Evolutionary conservation across 2,329 filamentous ascomycete genomes (phyloP), one percentile per base, ranked within the genome.

Genomic region (Proliferodiscus dingleyae): DNA sequence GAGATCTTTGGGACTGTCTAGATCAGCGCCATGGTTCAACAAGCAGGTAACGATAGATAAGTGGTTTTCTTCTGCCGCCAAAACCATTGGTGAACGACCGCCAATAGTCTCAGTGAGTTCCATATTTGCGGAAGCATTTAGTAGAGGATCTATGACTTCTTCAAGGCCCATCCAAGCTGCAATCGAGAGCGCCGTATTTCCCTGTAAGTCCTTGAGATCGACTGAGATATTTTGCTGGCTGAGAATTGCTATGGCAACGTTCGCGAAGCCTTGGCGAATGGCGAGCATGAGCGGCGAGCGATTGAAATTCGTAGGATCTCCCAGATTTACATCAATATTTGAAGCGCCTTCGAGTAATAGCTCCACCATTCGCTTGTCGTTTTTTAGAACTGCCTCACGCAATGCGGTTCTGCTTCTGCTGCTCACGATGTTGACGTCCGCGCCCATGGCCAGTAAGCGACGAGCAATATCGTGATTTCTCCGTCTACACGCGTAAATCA

Each of bases 401-500:
- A 55, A 33, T 4, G 49, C 44, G 18, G 47, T 52, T 15, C 47
- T 45, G 9, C 49, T 51, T 19, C 43, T 45, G 9, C 30, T 26
- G 18, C 43, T 51, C 11, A 19, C 10, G 8, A 41, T 28, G 26
- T 55, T 50, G 3, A 50, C 23, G 9, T 38, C 41, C 5, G 47
- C 50, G 8, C 51, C 53, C 4, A 48, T 21, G 3, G 42, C 19
- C 9, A 56, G 32, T 3, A 56, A 40, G 3, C 26, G 16, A 9
- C 62, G 53, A 6, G 61, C 57, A 52, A 65, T 63, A 5, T 60
- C 51, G 1, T 60, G 54, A 21, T 66, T 55, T 1, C 64, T 65
- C 19, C 52, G 15, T 24, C 45, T 30, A 16, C 53, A 48, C 9
- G 53, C 55, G 58, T 64, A 37, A 62, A 65, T 63, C 13, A 68